phyloP scores from a whole-genome alignment of 78 protist species.

The Planoprotostelium fungivorum region DNA sequence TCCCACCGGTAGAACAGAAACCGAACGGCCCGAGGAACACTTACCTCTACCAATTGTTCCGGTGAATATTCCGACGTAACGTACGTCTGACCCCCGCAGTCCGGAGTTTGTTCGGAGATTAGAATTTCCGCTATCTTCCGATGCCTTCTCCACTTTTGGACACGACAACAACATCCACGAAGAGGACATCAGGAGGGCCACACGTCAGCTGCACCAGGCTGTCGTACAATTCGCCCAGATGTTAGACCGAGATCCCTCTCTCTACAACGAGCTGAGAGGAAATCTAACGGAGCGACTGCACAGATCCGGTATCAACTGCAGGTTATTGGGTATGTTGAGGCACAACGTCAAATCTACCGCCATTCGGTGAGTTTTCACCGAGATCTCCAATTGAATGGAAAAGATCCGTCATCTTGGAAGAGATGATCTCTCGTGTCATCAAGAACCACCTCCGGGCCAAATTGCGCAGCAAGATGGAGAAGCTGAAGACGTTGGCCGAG shows the following conservation, averaged over 20 bases:
- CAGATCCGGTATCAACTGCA: slow-evolving; percentile 51
- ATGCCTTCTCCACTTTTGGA: slow-evolving; percentile 53
- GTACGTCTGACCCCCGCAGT: not conserved
- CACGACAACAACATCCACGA: slow-evolving; percentile 13
- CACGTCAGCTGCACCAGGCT: slow-evolving; percentile 18
- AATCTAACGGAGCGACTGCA: slow-evolving; percentile 52
- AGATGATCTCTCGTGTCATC: slow-evolving; percentile 35
- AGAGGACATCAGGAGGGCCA: slow-evolving; percentile 11
- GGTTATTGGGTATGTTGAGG: slow-evolving; percentile 47
- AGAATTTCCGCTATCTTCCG: slow-evolving; percentile 30
- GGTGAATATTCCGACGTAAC: not conserved
- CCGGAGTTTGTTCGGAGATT: slow-evolving; percentile 64
- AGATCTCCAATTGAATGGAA: not conserved
- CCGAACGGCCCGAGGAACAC: slow-evolving; percentile 10
- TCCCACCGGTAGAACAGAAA: slow-evolving; percentile 37
- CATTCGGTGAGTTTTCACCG: not conserved
- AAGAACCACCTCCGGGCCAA: slow-evolving; percentile 37
- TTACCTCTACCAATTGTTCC: slow-evolving; percentile 35
- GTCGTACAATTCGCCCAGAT: slow-evolving; percentile 24
- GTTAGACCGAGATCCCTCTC: slow-evolving; percentile 21
- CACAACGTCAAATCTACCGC: slow-evolving; percentile 8
- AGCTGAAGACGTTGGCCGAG: slow-evolving; percentile 30
- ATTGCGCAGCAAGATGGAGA: slow-evolving; percentile 38
- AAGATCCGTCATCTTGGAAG: slow-evolving; percentile 18
- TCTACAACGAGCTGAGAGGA: slow-evolving; percentile 11